Evolutionary conservation across 495 filamentous ascomycete genomes (phyloP), one percentile per base, ranked within the genome.

Genomic region (Aspergillus heteromorphus): DNA sequence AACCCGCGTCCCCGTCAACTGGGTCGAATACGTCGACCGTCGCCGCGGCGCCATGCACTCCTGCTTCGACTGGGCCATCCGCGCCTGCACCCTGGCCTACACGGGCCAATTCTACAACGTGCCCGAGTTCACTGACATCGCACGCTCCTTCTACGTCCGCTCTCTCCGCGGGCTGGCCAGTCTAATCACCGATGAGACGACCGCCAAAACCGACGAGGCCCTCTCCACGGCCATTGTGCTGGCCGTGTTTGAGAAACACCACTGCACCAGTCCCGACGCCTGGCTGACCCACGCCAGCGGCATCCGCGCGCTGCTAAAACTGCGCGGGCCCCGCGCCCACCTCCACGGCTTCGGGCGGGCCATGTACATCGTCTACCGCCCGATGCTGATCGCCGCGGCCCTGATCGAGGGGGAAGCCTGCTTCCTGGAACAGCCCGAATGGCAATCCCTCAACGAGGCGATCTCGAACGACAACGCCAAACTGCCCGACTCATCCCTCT

Each of bases 231-330:
- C 64, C 8, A 65, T 71, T n/a, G 40, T 61, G 8, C 65, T 73
- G 2, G 62, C 63, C 7, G 48, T 73, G 13, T 74, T 67, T 47
- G 70, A 74, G 51, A 61, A 70, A 31, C 61, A 67, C 49, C 59
- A 63, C 17, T 66, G 65, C 48, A 74, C 67, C 25, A 62, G 58
- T 11, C 41, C 58, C 10, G 43, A 66, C 27, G 60, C 69, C 1
- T 75, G 71, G 68, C 51, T 72, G 4, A 62, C 63, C 38, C 71
- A 74, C 57, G 69, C 69, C 5, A 53, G 63, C 5, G 73, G 73
- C n/a, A 65, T 71, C 18, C 63, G 63, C 17, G 60, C 63, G 3
- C 53, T 73, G 27, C 67, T 74, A 50, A 58, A 61, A 31, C 58
- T 66, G 7, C 71, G 73, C 13, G 70, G 71, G 0, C 63, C 66